A percentile compares a stretch with the other conserved stretches of the same genome.
These are phyloP conservation scores for Podospora fimiseda DNA, from an alignment of 495 filamentous ascomycete species.

Conservation along the genomic window DNA sequence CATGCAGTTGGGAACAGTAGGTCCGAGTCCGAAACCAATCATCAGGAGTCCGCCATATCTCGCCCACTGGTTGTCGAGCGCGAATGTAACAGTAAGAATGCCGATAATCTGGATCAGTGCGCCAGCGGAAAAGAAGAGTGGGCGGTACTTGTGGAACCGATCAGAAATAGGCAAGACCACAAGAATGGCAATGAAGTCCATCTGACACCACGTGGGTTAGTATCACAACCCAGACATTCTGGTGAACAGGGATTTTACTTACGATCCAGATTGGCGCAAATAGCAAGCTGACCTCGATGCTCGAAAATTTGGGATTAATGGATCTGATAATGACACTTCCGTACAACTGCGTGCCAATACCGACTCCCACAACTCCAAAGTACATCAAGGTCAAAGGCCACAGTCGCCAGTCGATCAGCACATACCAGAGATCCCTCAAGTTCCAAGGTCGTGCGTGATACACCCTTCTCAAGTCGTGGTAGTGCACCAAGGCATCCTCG, in stretches of 20 bases:
- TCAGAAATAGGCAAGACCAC: slow-evolving; percentile 80
- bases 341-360: slow-evolving; percentile 82
- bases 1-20: slow-evolving; percentile 89
- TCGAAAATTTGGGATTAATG: slow-evolving; percentile 64
- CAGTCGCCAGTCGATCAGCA: slow-evolving; percentile 77
- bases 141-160: slow-evolving; percentile 74
- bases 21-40: slow-evolving; percentile 85
- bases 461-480: slow-evolving; percentile 73
- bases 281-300: slow-evolving; percentile 71
- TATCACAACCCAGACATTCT: background rate
- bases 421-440: slow-evolving; percentile 55
- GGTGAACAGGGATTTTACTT: slow-evolving; percentile 25
- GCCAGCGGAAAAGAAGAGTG: slow-evolving; percentile 74
- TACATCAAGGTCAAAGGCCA: slow-evolving; percentile 88
- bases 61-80: slow-evolving; percentile 65
- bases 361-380: slow-evolving; percentile 88
- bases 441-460: slow-evolving; percentile 69
- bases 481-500: slow-evolving; percentile 74
- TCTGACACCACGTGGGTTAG: slow-evolving; percentile 35
- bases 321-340: slow-evolving; percentile 77
- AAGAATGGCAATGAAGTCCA: slow-evolving; percentile 83
- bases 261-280: slow-evolving; percentile 90
- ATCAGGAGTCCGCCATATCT: slow-evolving; percentile 85
- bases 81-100: slow-evolving; percentile 73
- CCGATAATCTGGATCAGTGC: slow-evolving; percentile 76